These are phyloP conservation scores for Lactifluus hygrophoroides DNA, from an alignment of 768 basidiomycete species.

Conservation along the genomic window DNA sequence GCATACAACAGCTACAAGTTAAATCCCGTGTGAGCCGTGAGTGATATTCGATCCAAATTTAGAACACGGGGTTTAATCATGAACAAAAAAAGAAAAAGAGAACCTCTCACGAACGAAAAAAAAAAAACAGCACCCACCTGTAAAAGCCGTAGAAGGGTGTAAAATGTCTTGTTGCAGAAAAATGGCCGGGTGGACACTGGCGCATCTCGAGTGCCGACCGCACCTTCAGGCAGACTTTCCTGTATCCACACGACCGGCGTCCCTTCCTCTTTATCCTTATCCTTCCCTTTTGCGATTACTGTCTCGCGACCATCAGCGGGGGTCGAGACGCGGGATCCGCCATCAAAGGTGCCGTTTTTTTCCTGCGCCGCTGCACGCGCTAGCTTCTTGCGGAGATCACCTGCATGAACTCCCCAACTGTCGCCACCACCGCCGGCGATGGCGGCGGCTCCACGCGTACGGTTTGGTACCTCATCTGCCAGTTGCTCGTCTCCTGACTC, in stretches of 20 bases:
- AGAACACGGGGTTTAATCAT: neutral
- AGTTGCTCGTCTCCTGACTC: slow-evolving; percentile 24
- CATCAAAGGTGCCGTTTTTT: slow-evolving; percentile 29
- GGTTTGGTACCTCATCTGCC: neutral
- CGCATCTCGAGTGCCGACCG: slow-evolving; percentile 21
- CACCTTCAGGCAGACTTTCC: slow-evolving; percentile 17
- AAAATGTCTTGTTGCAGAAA: slow-evolving; percentile 90
- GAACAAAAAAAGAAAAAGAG: neutral
- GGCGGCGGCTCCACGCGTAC: neutral
- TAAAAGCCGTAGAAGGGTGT: slow-evolving; percentile 77
- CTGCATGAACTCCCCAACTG: slow-evolving; percentile 24
- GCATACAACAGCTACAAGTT: slow-evolving; percentile 76
- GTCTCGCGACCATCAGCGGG: slow-evolving; percentile 13
- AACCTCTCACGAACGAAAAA: neutral
- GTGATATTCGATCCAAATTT: neutral
- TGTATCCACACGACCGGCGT: slow-evolving; percentile 12
- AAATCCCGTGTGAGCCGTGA: neutral
- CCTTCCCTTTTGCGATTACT: slow-evolving; percentile 6
- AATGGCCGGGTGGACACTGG: slow-evolving; percentile 44
- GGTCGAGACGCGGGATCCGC: slow-evolving; percentile 13
- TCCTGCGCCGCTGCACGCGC: slow-evolving; percentile 61
- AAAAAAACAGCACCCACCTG: slow-evolving; percentile 73
- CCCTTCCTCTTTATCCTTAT: slow-evolving; percentile 4
- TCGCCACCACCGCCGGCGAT: slow-evolving; percentile 20
- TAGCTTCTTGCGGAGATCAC: slow-evolving; percentile 60